phyloP scores from a whole-genome alignment of 495 filamentous ascomycete genomes.

The Neurospora intermedia region DNA sequence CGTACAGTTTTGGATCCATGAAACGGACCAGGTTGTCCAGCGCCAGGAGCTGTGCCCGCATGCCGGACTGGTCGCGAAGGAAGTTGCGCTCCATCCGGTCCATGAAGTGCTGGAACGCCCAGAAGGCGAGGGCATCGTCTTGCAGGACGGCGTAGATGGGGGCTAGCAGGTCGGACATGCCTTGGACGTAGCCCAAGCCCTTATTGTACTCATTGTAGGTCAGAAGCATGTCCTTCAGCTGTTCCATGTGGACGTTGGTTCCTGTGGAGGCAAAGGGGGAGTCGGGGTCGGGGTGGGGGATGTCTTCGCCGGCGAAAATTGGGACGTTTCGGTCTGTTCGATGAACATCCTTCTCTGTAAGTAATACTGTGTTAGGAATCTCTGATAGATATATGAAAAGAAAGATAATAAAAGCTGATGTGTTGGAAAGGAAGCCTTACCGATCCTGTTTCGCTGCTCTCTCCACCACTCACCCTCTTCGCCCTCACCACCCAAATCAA shows the following conservation, averaged over 20 bases:
- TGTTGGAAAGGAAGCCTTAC: constrained; percentile 38
- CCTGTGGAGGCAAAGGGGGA: constrained; percentile 85
- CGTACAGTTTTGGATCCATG: constrained; percentile 89
- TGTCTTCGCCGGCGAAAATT: constrained; percentile 92
- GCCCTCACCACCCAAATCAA: constrained; percentile 62
- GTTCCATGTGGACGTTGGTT: constrained; percentile 95
- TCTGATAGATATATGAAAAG: neutral
- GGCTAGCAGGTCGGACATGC: constrained; percentile 94
- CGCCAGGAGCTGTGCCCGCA: constrained; percentile 81
- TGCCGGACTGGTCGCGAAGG: constrained; percentile 87
- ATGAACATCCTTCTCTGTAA: constrained; percentile 92
- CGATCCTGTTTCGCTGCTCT: constrained; percentile 86
- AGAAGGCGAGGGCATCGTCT: constrained; percentile 62
- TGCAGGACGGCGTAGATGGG: constrained; percentile 48
- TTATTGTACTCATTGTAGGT: constrained; percentile 97
- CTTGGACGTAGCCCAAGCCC: constrained; percentile 91
- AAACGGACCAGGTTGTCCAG: constrained; percentile 90
- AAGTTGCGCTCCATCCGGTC: constrained; percentile 97
- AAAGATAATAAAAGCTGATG: neutral
- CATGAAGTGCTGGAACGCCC: constrained; percentile 96
- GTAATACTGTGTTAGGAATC: constrained; percentile 14
- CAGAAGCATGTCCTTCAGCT: constrained; percentile 97
- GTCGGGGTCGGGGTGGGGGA: constrained; percentile 93
- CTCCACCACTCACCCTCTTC: constrained; percentile 90
- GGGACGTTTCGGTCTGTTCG: constrained; percentile 88